Evolutionary conservation across 371 early-diverging fungal species (phyloP).

Genomic region (Choanephora cucurbitarum): DNA sequence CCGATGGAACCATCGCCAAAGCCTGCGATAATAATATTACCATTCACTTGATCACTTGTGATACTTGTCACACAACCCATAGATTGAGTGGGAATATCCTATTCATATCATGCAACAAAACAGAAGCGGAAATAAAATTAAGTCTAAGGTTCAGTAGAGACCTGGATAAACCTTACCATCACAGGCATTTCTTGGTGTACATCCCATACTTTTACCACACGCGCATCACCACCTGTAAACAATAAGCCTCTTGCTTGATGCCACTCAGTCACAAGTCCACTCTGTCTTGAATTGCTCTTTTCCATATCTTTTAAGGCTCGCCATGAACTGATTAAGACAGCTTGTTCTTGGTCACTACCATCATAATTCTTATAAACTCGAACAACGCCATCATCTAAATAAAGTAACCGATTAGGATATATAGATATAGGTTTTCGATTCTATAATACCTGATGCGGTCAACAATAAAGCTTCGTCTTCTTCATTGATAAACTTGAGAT

Average conservation of each 20-base stretch:
- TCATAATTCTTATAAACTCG: conserved; percentile 77
- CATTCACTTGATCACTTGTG: conserved; percentile 68
- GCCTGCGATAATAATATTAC: conserved; percentile 75
- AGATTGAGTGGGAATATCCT: conserved; percentile 76
- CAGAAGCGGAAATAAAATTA: not conserved
- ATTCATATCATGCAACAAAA: not conserved
- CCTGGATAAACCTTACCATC: too few species aligned
- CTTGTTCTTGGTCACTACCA: conserved; percentile 54
- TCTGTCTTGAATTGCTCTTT: conserved; percentile 55
- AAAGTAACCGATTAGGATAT: not conserved
- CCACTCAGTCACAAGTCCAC: conserved; percentile 78
- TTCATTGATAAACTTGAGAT: conserved; percentile 88
- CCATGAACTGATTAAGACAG: conserved; percentile 75
- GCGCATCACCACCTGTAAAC: conserved; percentile 74
- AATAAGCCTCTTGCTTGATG: conserved; percentile 74
- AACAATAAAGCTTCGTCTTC: conserved; percentile 82
- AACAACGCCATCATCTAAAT: conserved; percentile 76
- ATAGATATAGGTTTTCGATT: not conserved
- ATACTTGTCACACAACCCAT: conserved; percentile 69
- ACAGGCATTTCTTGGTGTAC: conserved; percentile 76
- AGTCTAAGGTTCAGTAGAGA: too few species aligned
- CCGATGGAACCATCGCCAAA: conserved; percentile 83
- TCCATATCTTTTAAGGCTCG: conserved; percentile 73
- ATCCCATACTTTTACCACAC: conserved; percentile 82
- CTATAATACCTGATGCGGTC: conserved; percentile 69